Evolutionary conservation across 2,329 filamentous ascomycete genomes (phyloP).

Genomic region (Colletotrichum lupini): DNA sequence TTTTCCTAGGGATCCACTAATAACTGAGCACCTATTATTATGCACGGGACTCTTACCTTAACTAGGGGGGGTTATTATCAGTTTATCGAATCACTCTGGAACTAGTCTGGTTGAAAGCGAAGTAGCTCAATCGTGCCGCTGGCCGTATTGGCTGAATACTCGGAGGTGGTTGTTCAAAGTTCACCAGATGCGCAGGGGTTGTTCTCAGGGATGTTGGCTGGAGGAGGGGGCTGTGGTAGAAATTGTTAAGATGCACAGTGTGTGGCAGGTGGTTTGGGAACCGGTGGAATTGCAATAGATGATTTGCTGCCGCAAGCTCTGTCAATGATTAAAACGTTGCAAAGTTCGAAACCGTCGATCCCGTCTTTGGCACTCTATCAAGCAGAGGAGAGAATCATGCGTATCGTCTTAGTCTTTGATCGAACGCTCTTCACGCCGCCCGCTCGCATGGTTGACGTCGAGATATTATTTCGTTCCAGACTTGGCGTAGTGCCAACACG

Average conservation of each 20-base stretch:
- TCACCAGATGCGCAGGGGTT: slow-evolving; percentile 1
- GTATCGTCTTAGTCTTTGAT: background rate
- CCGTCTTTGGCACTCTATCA: background rate
- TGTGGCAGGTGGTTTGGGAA: background rate
- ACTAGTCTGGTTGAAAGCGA: background rate
- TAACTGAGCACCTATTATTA: too few relatives aligned
- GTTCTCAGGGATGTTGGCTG: slow-evolving; percentile 10
- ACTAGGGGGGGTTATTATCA: too few relatives aligned
- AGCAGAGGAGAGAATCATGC: background rate
- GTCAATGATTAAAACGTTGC: too few relatives aligned
- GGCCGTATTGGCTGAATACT: background rate
- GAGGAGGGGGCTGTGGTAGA: slow-evolving; percentile 8
- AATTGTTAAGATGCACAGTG: slow-evolving; percentile 19
- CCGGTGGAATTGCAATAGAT: background rate
- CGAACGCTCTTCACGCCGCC: background rate
- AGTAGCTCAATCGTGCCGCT: background rate
- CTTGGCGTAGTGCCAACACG: slow-evolving; percentile 18
- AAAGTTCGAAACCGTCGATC: background rate
- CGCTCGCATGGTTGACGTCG: background rate
- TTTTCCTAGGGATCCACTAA: too few relatives aligned
- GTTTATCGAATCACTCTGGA: too few relatives aligned
- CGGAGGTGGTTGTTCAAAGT: slow-evolving; percentile 1
- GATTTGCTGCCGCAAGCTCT: background rate
- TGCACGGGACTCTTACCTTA: too few relatives aligned
- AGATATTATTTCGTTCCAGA: background rate